Base-by-base conservation (phyloP, 768 basidiomycete genomes). In the Pleurotus tuoliensis region DNA sequence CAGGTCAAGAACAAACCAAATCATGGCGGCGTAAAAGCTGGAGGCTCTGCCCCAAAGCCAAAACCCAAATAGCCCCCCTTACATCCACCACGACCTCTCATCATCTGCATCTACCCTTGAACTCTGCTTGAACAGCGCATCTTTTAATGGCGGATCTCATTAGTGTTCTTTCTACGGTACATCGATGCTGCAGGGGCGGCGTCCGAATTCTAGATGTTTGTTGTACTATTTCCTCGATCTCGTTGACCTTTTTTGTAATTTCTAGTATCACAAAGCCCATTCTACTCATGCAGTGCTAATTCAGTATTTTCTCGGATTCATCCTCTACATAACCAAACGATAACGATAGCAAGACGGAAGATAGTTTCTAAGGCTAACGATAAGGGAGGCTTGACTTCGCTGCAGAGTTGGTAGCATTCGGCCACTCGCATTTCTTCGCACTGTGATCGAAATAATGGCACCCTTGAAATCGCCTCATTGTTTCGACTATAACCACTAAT, bases 1-100 rank as follows among this genome's bases (percentile, higher is more conserved):
- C 7, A 53, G 51, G 51, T 53, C n/a, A 53, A 53, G 51, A 53
- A 53, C 51, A 53, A 53, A 53, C 51, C 51, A 25, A 53, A 53
- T 53, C 51, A 53, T 41, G 51, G 51, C 16, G 51, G 51, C 15
- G 51, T 53, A 5, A 53, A 53, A 37, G 51, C 37, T n/a, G 51
- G 51, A 4, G 41, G 41, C 13, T 2, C n/a, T n/a, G 20, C n/a
- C 11, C n/a, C 41, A 3, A 44, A 44, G 15, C 16, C 25, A n/a
- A 50, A 50, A 34, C 48, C 48, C 25, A 50, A 50, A 50, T 50
- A 24, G 24, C 3, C 5, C 0, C 1, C n/a, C 1, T 24, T 13
- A 4, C 27, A 7, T 20, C 8, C 30, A 30, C 30, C 30, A 34
- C 30, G 30, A 34, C 30, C 30, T 34, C 30, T 34, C 30, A 34